Conservation (phyloP, 2,329 filamentous ascomycete species). For the Triangularia verruculosa region DNA sequence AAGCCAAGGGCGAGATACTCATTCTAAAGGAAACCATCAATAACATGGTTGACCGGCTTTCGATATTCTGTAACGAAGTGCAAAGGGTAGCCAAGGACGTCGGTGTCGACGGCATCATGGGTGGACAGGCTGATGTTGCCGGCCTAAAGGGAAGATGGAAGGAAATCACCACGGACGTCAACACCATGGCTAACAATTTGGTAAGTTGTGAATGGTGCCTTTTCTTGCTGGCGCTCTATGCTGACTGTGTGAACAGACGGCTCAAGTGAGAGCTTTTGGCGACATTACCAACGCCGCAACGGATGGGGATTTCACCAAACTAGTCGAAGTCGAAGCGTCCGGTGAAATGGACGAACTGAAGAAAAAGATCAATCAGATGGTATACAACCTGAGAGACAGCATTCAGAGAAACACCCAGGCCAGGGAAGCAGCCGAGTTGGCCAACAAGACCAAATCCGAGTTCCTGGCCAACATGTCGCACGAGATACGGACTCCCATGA, state of each 20-base stretch:
- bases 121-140: conserved; percentile 90
- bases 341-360: conserved; percentile 99
- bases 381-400: conserved; percentile 89
- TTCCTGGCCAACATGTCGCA: conserved; percentile 99
- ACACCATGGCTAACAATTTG: conserved; percentile 78
- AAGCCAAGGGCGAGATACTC: conserved; percentile 91
- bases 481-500: conserved; percentile 96
- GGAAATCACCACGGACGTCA: conserved; percentile 95
- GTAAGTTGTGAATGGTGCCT: conserved; percentile 35
- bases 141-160: conserved; percentile 95
- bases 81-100: conserved; percentile 95
- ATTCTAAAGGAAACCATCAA: conserved; percentile 96
- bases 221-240: conserved; percentile 14
- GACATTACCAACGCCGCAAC: conserved; percentile 98
- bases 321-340: conserved; percentile 94
- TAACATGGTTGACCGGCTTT: conserved; percentile 95
- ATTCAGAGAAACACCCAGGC: conserved; percentile 96
- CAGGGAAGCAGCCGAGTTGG: conserved; percentile 90
- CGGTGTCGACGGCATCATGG: conserved; percentile 97
- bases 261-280: conserved; percentile 95
- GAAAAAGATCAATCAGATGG: conserved; percentile 99
- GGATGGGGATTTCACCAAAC: conserved; percentile 94
- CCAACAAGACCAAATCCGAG: conserved; percentile 97
- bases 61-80: conserved; percentile 93
- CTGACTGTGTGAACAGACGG: conserved; percentile 62